Evolutionary conservation across 176 grass and related monocot species (phyloP), one percentile per base, ranked within the genome.

Genomic region (Avena insularis): DNA sequence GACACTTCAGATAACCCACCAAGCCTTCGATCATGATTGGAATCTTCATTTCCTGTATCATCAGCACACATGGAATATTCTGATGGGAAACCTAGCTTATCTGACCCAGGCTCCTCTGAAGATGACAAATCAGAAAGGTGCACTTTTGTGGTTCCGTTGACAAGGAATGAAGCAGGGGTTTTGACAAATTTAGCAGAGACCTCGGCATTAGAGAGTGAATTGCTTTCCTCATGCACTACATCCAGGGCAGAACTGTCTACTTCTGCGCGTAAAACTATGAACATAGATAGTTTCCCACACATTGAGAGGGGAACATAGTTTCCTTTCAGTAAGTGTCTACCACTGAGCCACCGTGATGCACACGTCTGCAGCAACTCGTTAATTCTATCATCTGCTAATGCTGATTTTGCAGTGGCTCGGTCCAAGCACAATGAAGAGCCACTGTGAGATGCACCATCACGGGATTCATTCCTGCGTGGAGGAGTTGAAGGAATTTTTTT

Each of bases 1-100:
- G 82, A 94, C 64, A 95, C 96, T 91, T 94, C 91, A 54, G 88
- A 94, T 75, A 98, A 80, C 11, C 96, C 92, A 94, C 96, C 96
- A 62, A 94, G 82, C 80, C 58, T 92, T 58, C 75, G 68, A 84
- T 61, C 21, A 48, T 63, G 33, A 35, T 23, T 79, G 75, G 35
- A 59, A 71, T 86, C 46, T 71, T 86, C 84, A 50, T 61, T 85
- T 43, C 23, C 58, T 87, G 25, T 77, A 54, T 81, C 60, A 54
- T 81, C 60, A 46, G 68, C 27, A 74, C 3, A 14, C 12, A 33
- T 17, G 1, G 66, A 63, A 87, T 87, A 6, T 50, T 90, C 72
- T 14, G 50, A 45, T 70, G 75, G 75, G 49, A 76, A 23, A 61
- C 2, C 45, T 77, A 6, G 71, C 56, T 78, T 85, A 72, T 84